Percentiles rank a stretch among this genome's conserved stretches.
These are phyloP conservation scores for Beauveria brongniartii DNA, from an alignment of 2,329 filamentous ascomycete species.

Conservation along the genomic window DNA sequence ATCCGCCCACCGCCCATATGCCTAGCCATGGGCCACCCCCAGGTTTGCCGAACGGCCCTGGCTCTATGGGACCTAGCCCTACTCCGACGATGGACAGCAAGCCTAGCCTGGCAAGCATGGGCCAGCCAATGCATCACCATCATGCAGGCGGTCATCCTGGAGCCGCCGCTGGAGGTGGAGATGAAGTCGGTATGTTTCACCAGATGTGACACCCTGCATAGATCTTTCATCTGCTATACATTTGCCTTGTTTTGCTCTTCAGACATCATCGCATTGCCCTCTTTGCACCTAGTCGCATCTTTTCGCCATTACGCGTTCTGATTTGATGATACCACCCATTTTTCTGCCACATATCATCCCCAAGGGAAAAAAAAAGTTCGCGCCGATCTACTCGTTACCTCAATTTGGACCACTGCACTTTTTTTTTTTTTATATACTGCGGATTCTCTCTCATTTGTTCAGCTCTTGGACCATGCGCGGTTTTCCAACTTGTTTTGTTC, in stretches of 20 bases:
- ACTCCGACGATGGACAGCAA: slow-evolving; percentile 50
- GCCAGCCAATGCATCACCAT: slow-evolving; percentile 63
- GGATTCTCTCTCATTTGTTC: neutral
- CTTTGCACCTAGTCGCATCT: slow-evolving; percentile 5
- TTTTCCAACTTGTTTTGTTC: neutral
- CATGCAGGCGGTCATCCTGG: slow-evolving; percentile 22
- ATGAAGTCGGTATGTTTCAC: slow-evolving; percentile 98
- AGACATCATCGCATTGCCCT: slow-evolving; percentile 10
- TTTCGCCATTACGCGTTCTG: slow-evolving; percentile 10
- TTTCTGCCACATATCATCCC: slow-evolving; percentile 16
- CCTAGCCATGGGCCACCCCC: slow-evolving; percentile 57
- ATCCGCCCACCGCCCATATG: slow-evolving; percentile 53
- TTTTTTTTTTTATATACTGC: slow-evolving; percentile 18
- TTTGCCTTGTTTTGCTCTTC: slow-evolving; percentile 17
- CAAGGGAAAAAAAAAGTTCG: slow-evolving; percentile 11
- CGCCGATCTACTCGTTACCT: neutral
- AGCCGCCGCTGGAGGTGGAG: slow-evolving; percentile 54
- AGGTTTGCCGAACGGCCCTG: slow-evolving; percentile 54
- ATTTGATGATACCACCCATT: slow-evolving; percentile 13
- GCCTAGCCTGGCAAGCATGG: slow-evolving; percentile 59
- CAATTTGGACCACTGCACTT: slow-evolving; percentile 16
- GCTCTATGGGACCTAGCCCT: slow-evolving; percentile 52
- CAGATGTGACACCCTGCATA: slow-evolving; percentile 61
- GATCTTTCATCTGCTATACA: slow-evolving; percentile 30
- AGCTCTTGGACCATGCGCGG: neutral